Base-by-base conservation (phyloP, 306 rosid species). In the Mimosa bimucronata region DNA sequence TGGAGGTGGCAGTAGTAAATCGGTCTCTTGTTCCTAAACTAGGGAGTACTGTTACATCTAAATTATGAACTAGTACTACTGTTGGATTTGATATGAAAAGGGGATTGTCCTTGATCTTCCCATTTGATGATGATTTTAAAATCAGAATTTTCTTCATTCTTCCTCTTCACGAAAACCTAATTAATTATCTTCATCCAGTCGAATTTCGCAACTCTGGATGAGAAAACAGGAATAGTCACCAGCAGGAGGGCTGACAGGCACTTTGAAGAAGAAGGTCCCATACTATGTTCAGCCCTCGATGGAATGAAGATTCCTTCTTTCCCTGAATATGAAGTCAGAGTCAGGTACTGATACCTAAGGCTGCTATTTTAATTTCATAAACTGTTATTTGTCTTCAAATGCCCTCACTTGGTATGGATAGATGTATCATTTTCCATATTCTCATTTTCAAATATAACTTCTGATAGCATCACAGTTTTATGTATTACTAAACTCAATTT, bases 171-270 rank as follows among this genome's bases (percentile, higher is more conserved):
- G 48, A 78, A 15, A 16, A 69, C 76, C 69, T 44, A 10, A 73
- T 60, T 64, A 71, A 53, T 79, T 40, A 29, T 73, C 76, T 72
- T 85, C 67, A 73, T 82, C 68, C 75, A 95, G 98, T 93, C 98
- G 66, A 95, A 95, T 84, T 95, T 93, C 85, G 99, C 98, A 41
- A 95, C 97, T 12, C 80, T 95, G 81, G 97, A 93, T 64, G 97
- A 95, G 91, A 82, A 90, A 88, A 86, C 93, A 21, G 94, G 98
- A 87, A 34, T 89, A 75, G 92, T 95, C 67, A 86, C 89, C 62
- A 88, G 96, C 69, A 87, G 99, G 83, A 93, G 99, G 81, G 99
- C 98, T 31, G 97, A 95, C 84, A 89, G 99, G 68, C 99, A 95
- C 83, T 95, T 95, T 78, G 98, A 95, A 85, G 94, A 91, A 88